Percentiles rank a stretch among this genome's conserved stretches.
phyloP scores from a whole-genome alignment of 2,329 filamentous ascomycete genomes.

The Dactylonectria estremocensis region DNA sequence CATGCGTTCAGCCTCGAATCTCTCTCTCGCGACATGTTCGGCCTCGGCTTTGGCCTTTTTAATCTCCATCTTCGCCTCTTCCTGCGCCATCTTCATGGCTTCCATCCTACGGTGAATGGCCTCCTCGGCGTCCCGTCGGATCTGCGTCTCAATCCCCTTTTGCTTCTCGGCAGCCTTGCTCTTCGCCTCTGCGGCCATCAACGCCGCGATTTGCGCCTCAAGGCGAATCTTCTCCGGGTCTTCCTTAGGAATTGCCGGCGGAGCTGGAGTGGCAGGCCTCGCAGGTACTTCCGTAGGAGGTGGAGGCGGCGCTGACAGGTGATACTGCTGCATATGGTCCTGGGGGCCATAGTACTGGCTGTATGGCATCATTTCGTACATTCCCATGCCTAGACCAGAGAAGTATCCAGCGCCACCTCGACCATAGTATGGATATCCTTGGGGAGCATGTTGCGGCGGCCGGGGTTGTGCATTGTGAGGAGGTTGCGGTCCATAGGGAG shows the following conservation, averaged over 20 bases:
- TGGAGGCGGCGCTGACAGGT: constrained; percentile 57
- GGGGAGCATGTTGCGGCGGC: too few species aligned
- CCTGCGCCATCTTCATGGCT: constrained; percentile 42
- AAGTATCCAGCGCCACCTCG: constrained; percentile 60
- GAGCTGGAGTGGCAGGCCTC: constrained; percentile 60
- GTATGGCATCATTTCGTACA: constrained; percentile 69
- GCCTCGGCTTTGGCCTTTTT: constrained; percentile 47
- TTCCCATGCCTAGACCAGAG: constrained; percentile 54
- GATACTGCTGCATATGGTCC: constrained; percentile 58
- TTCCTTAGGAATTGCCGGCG: constrained; percentile 45
- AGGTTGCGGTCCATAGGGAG: too few species aligned
- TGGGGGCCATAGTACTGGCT: constrained; percentile 47
- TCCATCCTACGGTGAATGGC: constrained; percentile 51
- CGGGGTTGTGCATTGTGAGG: too few species aligned
- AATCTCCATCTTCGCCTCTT: constrained; percentile 55
- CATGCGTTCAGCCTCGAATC: constrained; percentile 56
- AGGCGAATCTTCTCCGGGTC: constrained; percentile 75
- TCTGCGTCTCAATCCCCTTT: constrained; percentile 61
- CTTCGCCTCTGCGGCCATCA: constrained; percentile 63
- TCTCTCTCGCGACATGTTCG: constrained; percentile 60
- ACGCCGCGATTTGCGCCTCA: constrained; percentile 70
- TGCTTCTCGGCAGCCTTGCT: constrained; percentile 63
- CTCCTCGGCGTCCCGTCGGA: constrained; percentile 63
- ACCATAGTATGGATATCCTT: constrained; percentile 24
- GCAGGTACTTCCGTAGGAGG: constrained; percentile 60